These are phyloP conservation scores for Epichloe aotearoae DNA, from an alignment of 2,329 filamentous ascomycete species.

Conservation along the genomic window DNA sequence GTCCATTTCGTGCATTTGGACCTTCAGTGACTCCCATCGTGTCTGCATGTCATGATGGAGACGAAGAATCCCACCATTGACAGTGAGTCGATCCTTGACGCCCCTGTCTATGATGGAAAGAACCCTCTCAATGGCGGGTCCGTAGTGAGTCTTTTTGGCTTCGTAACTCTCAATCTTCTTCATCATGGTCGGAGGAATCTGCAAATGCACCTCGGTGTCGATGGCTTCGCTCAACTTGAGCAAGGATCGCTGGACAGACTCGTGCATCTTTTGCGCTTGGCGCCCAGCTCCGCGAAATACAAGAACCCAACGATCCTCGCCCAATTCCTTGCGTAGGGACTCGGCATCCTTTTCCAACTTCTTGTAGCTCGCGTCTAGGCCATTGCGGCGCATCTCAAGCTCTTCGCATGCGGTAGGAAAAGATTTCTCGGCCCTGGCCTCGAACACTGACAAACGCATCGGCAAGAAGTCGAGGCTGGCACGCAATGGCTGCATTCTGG, in stretches of 20 bases:
- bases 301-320: conserved; percentile 90
- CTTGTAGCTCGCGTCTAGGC: conserved; percentile 74
- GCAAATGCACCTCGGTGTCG: conserved; percentile 60
- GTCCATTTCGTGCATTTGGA: conserved; percentile 68
- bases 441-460: conserved; percentile 83
- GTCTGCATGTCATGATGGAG: conserved; percentile 74
- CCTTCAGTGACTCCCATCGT: conserved; percentile 66
- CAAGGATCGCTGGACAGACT: conserved; percentile 82
- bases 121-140: conserved; percentile 82
- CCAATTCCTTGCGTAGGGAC: conserved; percentile 74
- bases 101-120: conserved; percentile 88
- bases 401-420: conserved; percentile 91
- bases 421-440: conserved; percentile 58
- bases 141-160: conserved; percentile 87
- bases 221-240: conserved; percentile 69
- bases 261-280: conserved; percentile 92
- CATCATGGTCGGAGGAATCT: conserved; percentile 52
- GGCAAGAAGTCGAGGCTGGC: conserved; percentile 92
- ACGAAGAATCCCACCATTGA: conserved; percentile 88
- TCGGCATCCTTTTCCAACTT: conserved; percentile 85
- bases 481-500: conserved; percentile 84
- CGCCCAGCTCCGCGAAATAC: conserved; percentile 88
- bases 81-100: conserved; percentile 87
- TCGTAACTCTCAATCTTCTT: conserved; percentile 92
- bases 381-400: conserved; percentile 58